A percentile compares a stretch with the other conserved stretches of the same genome.
Evolutionary conservation across 768 basidiomycete species (phyloP).

Genomic region (Serendipita sp.): DNA sequence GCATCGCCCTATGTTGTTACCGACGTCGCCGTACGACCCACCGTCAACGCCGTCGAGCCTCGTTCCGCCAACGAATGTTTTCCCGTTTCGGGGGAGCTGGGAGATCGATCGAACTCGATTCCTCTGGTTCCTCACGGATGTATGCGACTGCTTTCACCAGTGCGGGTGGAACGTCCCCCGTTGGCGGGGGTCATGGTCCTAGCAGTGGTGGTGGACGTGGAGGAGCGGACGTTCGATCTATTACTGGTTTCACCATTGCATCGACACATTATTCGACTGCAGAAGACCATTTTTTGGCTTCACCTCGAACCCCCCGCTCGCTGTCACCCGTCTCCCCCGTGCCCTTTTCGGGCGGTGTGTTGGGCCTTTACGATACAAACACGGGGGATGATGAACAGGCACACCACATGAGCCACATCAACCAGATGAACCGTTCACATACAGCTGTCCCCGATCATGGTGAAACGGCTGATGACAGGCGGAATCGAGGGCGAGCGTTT

Average conservation of each 20-base stretch:
- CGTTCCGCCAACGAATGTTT: not conserved
- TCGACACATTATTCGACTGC: slow-evolving; percentile 2
- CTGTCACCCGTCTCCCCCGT: not conserved
- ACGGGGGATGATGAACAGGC: too few relatives aligned
- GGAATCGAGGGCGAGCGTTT: too few relatives aligned
- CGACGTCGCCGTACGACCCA: not conserved
- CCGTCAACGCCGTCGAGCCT: not conserved
- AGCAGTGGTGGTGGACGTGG: not conserved
- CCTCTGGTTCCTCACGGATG: not conserved
- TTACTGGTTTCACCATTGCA: not conserved
- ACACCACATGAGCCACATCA: too few relatives aligned
- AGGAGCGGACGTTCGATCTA: not conserved
- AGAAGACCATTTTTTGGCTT: not conserved
- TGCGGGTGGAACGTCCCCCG: not conserved
- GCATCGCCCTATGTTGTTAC: not conserved
- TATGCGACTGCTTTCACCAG: not conserved
- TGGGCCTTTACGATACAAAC: not conserved
- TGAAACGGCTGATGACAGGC: too few relatives aligned
- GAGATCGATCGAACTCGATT: not conserved
- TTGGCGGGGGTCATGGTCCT: not conserved
- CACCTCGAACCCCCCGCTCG: not conserved
- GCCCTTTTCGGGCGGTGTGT: not conserved
- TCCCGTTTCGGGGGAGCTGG: not conserved
- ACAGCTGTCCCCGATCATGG: too few relatives aligned
- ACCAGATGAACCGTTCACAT: too few relatives aligned